These are phyloP conservation scores for Clavispora fructus DNA, from an alignment of 805 yeast genomes.

Conservation along the genomic window DNA sequence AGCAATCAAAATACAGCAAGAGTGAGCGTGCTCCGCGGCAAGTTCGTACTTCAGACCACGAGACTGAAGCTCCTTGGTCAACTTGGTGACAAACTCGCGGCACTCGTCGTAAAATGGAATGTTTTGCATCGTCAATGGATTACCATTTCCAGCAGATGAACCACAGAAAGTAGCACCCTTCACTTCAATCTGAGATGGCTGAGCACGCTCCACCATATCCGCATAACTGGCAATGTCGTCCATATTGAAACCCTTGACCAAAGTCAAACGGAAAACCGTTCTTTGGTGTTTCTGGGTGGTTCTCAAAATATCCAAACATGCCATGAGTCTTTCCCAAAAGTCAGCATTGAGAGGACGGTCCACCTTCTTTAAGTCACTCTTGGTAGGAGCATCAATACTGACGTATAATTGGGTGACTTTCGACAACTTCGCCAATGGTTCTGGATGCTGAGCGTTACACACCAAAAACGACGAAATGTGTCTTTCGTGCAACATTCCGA, in stretches of 20 bases:
- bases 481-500: constrained; percentile 71
- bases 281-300: constrained; percentile 76
- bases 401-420: constrained; percentile 90
- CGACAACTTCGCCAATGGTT: constrained; percentile 58
- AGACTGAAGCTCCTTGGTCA: constrained; percentile 54
- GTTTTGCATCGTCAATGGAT: constrained; percentile 90
- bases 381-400: constrained; percentile 91
- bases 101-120: constrained; percentile 94
- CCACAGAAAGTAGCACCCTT: constrained; percentile 97
- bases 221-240: constrained; percentile 76
- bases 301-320: constrained; percentile 73
- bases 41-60: constrained; percentile 73
- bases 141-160: constrained; percentile 74
- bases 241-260: constrained; percentile 91
- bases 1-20: constrained; percentile 86
- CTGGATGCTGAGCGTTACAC: constrained; percentile 96
- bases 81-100: constrained; percentile 59
- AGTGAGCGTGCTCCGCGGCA: constrained; percentile 94
- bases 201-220: constrained; percentile 74
- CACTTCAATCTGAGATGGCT: constrained; percentile 84
- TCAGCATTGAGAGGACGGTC: constrained; percentile 88
- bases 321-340: constrained; percentile 83
- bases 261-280: constrained; percentile 84
- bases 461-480: constrained; percentile 84
- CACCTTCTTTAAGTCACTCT: constrained; percentile 69